These are phyloP conservation scores for Pestalotiopsis sp. DNA, from an alignment of 2,329 filamentous ascomycete genomes.

Conservation along the genomic window DNA sequence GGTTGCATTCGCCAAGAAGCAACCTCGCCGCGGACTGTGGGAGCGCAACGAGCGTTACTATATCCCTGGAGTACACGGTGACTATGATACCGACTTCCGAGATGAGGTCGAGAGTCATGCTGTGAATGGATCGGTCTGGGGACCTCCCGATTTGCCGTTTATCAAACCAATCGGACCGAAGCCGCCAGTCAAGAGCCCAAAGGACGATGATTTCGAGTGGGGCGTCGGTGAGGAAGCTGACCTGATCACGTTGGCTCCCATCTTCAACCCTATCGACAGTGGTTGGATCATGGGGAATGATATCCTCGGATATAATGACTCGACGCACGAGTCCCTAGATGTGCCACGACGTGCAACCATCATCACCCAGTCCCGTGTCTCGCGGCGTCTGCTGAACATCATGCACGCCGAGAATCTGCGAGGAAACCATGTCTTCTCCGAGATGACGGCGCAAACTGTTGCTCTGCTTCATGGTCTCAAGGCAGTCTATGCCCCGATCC, in stretches of 20 bases:
- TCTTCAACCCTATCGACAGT: conserved; percentile 74
- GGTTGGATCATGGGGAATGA: conserved; percentile 74
- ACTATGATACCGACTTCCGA: conserved; percentile 69
- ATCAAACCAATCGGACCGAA: conserved; percentile 64
- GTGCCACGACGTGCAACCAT: conserved; percentile 77
- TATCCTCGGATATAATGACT: conserved; percentile 66
- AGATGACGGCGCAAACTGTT: conserved; percentile 77
- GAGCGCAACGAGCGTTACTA: conserved; percentile 75
- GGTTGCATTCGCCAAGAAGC: conserved; percentile 62
- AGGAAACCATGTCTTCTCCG: conserved; percentile 76
- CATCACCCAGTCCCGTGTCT: conserved; percentile 75
- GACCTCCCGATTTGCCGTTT: conserved; percentile 60
- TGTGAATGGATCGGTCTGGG: conserved; percentile 67
- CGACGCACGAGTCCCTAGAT: conserved; percentile 49
- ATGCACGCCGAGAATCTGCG: conserved; percentile 79
- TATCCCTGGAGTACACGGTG: conserved; percentile 69
- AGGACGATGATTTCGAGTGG: conserved; percentile 73
- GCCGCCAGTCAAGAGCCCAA: conserved; percentile 60
- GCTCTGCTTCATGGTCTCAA: conserved; percentile 79
- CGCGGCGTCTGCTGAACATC: conserved; percentile 69
- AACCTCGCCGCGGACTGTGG: conserved; percentile 74
- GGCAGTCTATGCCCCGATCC: conserved; percentile 77
- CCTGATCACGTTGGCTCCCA: conserved; percentile 74
- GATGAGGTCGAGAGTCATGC: conserved; percentile 59
- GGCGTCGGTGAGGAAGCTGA: conserved; percentile 77